Percentiles rank a stretch among this genome's conserved stretches.
Conservation (phyloP, 2,329 filamentous ascomycete species). For the Aspergillus versicolor region DNA sequence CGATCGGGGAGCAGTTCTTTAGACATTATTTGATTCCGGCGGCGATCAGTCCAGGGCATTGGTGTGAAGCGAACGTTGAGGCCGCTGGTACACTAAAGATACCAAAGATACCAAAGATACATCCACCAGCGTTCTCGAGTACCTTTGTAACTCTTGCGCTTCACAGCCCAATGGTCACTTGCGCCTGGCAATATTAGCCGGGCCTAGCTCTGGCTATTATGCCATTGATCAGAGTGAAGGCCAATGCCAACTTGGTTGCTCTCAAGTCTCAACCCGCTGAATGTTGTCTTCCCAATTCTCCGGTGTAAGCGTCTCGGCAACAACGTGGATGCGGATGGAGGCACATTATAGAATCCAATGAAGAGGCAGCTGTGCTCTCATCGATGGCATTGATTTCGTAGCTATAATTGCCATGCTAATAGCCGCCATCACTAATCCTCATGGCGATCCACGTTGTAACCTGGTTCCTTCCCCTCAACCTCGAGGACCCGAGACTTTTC, state of each 20-base stretch:
- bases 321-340: slow-evolving; percentile 6
- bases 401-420: slow-evolving; percentile 3
- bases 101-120: slow-evolving; percentile 10
- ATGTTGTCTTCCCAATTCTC: neutral
- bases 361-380: slow-evolving; percentile 6
- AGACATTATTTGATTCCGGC: too few relatives aligned
- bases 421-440: neutral
- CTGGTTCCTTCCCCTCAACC: slow-evolving; percentile 20
- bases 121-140: neutral
- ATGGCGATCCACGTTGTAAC: slow-evolving; percentile 9
- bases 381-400: slow-evolving; percentile 5
- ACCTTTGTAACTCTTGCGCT: slow-evolving; percentile 1
- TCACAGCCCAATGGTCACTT: neutral
- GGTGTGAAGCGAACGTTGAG: neutral
- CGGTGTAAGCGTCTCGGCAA: slow-evolving; percentile 12
- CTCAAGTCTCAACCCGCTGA: too few relatives aligned
- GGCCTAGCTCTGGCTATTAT: neutral
- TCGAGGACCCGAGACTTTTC: slow-evolving; percentile 19
- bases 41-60: too few relatives aligned
- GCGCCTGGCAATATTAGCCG: neutral
- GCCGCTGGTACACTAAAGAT: slow-evolving; percentile 5
- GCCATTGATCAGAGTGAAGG: neutral
- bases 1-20: neutral
- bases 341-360: slow-evolving; percentile 10
- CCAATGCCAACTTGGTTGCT: neutral